phyloP scores from a whole-genome alignment of 306 rosid species.

The Canavalia gladiata region DNA sequence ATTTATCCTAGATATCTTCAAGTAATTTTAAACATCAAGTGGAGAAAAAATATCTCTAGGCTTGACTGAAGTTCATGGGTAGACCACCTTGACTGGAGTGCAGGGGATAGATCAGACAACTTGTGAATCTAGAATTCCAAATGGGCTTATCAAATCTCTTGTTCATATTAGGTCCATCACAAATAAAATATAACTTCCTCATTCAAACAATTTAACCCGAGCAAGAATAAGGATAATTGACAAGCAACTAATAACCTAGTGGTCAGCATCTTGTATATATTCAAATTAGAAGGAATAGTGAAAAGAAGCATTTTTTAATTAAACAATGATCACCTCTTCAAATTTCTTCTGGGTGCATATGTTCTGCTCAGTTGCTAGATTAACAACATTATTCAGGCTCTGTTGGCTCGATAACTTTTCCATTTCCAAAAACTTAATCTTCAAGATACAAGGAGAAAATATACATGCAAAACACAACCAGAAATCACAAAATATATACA shows the following conservation, averaged over 20 bases:
- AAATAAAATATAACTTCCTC: conserved; percentile 17
- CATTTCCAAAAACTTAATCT: conserved; percentile 83
- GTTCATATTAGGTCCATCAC: conserved; percentile 6
- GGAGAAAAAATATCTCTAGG: background rate
- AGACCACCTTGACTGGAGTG: conserved; percentile 10
- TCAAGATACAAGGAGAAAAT: conserved; percentile 39
- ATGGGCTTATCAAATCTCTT: background rate
- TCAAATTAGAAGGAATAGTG: conserved; percentile 25
- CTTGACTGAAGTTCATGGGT: conserved; percentile 36
- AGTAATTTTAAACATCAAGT: background rate
- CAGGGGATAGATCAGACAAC: conserved; percentile 18
- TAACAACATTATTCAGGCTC: conserved; percentile 76
- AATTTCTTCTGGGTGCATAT: conserved; percentile 68
- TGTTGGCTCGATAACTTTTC: conserved; percentile 85
- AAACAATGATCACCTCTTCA: conserved; percentile 69
- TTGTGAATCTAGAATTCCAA: conserved; percentile 23
- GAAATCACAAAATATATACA: background rate
- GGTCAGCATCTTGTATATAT: conserved; percentile 11
- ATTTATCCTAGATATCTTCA: conserved; percentile 29
- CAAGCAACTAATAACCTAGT: conserved; percentile 28
- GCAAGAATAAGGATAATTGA: conserved; percentile 11
- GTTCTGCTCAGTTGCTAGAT: conserved; percentile 80
- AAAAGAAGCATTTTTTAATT: conserved; percentile 27
- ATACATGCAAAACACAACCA: conserved; percentile 23
- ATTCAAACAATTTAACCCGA: conserved; percentile 31